Evolutionary conservation across 495 filamentous ascomycete genomes (phyloP).

Genomic region (Rhizodiscina lignyota): DNA sequence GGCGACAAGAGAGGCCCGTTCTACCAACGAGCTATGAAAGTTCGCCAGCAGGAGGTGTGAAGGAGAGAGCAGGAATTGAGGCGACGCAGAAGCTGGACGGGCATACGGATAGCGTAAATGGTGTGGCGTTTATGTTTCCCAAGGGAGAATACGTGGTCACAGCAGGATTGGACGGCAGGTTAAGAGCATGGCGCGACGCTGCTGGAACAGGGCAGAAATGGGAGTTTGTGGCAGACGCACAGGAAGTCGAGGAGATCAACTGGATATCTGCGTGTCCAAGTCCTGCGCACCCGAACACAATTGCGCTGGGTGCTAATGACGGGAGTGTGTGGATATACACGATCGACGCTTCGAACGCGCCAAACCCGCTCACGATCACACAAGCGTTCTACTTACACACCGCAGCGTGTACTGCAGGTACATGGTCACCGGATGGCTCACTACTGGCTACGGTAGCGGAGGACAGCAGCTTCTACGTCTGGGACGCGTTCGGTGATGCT

Average conservation of each 20-base stretch:
- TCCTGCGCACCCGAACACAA: conserved; percentile 50
- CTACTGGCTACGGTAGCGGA: conserved; percentile 82
- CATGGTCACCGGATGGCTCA: conserved; percentile 79
- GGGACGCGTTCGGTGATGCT: conserved; percentile 77
- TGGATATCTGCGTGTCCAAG: conserved; percentile 71
- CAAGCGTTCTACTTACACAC: conserved; percentile 88
- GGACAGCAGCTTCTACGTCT: conserved; percentile 78
- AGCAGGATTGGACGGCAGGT: conserved; percentile 67
- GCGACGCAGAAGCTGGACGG: conserved; percentile 57
- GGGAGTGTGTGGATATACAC: conserved; percentile 91
- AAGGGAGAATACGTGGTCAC: conserved; percentile 71
- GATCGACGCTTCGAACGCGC: conserved; percentile 31
- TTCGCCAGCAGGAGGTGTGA: conserved; percentile 22
- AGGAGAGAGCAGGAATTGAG: conserved; percentile 39
- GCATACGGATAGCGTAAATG: conserved; percentile 82
- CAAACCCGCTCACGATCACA: conserved; percentile 50
- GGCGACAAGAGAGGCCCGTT: conserved; percentile 39
- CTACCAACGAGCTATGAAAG: conserved; percentile 60
- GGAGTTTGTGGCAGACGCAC: conserved; percentile 48
- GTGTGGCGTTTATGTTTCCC: conserved; percentile 67
- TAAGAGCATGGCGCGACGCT: conserved; percentile 19
- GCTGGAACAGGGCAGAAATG: conserved; percentile 28
- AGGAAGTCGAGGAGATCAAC: conserved; percentile 90
- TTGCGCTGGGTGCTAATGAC: conserved; percentile 84
- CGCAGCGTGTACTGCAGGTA: conserved; percentile 68